phyloP scores from a whole-genome alignment of 768 basidiomycete species.

The Suillus occidentalis region DNA sequence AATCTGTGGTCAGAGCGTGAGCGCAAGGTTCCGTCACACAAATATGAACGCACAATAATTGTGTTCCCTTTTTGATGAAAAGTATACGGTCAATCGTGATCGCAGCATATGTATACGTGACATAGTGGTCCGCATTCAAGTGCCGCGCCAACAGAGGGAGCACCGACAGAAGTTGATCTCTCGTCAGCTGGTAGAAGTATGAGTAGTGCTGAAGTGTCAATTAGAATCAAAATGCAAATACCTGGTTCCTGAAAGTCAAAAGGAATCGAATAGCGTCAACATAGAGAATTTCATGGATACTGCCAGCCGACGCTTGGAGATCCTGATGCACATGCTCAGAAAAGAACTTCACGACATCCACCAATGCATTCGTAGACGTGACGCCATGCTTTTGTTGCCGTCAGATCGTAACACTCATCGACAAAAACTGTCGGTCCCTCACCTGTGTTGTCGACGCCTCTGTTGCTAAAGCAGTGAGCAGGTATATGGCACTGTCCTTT shows the following conservation, averaged over 20 bases:
- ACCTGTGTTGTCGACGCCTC: conserved; percentile 86
- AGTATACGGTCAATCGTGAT: conserved; percentile 97
- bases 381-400: conserved; percentile 71
- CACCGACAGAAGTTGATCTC: conserved; percentile 89
- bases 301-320: conserved; percentile 64
- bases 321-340: conserved; percentile 89
- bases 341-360: conserved; percentile 96
- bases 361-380: conserved; percentile 86
- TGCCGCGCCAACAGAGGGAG: conserved; percentile 84
- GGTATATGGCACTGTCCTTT: conserved; percentile 91
- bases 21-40: conserved; percentile 1
- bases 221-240: conserved; percentile 29
- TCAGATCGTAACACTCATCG: not conserved
- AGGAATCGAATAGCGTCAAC: conserved; percentile 96
- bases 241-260: conserved; percentile 95
- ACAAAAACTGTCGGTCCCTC: conserved; percentile 17
- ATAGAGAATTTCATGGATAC: conserved; percentile 86
- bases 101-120: conserved; percentile 94
- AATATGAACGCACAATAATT: conserved; percentile 60
- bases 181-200: conserved; percentile 64
- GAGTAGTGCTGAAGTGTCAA: not conserved
- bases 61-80: conserved; percentile 79
- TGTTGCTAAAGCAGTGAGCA: conserved; percentile 92
- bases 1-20: conserved; percentile 54
- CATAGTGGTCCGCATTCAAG: conserved; percentile 81